These are phyloP conservation scores for Tetrastigma voinierianum DNA, from an alignment of 164 flowering plant genomes.

Conservation along the genomic window DNA sequence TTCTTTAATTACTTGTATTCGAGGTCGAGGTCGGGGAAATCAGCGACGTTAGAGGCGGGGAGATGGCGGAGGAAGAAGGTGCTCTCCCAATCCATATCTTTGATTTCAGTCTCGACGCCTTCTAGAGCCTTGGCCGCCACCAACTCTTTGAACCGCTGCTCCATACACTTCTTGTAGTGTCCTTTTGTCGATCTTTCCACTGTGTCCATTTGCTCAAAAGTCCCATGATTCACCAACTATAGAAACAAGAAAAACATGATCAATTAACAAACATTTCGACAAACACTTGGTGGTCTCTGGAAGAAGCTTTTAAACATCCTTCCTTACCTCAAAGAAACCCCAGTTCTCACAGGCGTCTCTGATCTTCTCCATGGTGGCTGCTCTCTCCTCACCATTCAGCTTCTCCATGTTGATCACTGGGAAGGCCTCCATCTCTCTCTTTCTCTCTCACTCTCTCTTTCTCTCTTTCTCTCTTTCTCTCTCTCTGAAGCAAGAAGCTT, in stretches of 20 bases:
- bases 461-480: slow-evolving; percentile 5
- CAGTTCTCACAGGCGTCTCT: too few species aligned
- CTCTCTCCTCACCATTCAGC: slow-evolving; percentile 64
- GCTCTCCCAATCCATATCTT: slow-evolving; percentile 85
- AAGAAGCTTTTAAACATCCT: too few species aligned
- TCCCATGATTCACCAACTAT: slow-evolving; percentile 79
- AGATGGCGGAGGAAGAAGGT: slow-evolving; percentile 77
- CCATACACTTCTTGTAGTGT: too few species aligned
- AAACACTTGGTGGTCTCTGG: too few species aligned
- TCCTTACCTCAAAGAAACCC: too few species aligned
- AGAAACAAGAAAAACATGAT: neutral
- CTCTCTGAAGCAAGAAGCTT: slow-evolving; percentile 10
- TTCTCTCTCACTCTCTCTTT: neutral
- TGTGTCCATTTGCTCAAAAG: slow-evolving; percentile 74
- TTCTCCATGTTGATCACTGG: slow-evolving; percentile 79
- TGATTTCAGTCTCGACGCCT: slow-evolving; percentile 45
- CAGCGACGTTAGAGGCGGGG: too few species aligned
- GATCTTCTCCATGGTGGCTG: slow-evolving; percentile 47
- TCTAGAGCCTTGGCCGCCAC: slow-evolving; percentile 62
- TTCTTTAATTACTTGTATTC: slow-evolving; percentile 56
- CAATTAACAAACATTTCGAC: neutral
- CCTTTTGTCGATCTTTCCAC: slow-evolving; percentile 72
- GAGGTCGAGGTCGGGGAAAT: slow-evolving; percentile 74
- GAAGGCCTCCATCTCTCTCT: slow-evolving; percentile 51
- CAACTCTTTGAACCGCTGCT: too few species aligned